Percentiles rank a stretch among this genome's conserved stretches.
Conservation (phyloP, 1,139 yeast genomes). For the Magnusiomyces paraingens region DNA sequence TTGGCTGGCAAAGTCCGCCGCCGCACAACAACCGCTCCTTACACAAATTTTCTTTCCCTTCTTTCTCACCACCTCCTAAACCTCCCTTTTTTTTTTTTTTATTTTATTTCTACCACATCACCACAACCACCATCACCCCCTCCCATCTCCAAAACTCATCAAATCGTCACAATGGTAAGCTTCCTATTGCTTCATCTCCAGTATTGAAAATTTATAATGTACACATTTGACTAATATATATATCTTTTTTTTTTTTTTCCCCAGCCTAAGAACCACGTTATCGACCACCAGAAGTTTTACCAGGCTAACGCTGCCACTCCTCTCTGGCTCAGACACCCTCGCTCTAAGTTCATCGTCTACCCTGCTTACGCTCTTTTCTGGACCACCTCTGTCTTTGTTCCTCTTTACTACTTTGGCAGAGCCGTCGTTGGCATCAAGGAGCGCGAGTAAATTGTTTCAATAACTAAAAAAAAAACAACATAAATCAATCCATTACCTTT, state of each 20-base stretch:
- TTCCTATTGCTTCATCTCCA: not conserved
- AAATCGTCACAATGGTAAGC: not conserved
- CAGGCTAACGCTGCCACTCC: conserved; percentile 34
- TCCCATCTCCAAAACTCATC: not conserved
- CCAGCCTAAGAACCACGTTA: conserved; percentile 28
- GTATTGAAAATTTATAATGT: too few species aligned
- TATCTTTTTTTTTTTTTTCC: too few species aligned
- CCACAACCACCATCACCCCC: not conserved
- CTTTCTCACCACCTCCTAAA: not conserved
- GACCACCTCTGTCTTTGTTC: conserved; percentile 56
- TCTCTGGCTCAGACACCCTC: conserved; percentile 40
- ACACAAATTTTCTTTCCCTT: not conserved
- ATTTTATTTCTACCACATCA: not conserved
- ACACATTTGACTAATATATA: too few species aligned
- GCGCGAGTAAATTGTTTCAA: not conserved
- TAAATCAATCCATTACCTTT: not conserved
- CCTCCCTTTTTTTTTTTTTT: not conserved
- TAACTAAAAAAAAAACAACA: not conserved
- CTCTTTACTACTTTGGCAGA: conserved; percentile 73
- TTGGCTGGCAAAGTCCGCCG: too few species aligned
- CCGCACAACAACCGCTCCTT: not conserved
- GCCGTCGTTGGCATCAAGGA: conserved; percentile 37
- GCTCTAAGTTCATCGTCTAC: conserved; percentile 74
- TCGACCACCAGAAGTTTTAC: conserved; percentile 36
- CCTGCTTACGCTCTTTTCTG: conserved; percentile 88